Evolutionary conservation across 2,329 filamentous ascomycete species (phyloP).

Genomic region (Aspergillus niger): DNA sequence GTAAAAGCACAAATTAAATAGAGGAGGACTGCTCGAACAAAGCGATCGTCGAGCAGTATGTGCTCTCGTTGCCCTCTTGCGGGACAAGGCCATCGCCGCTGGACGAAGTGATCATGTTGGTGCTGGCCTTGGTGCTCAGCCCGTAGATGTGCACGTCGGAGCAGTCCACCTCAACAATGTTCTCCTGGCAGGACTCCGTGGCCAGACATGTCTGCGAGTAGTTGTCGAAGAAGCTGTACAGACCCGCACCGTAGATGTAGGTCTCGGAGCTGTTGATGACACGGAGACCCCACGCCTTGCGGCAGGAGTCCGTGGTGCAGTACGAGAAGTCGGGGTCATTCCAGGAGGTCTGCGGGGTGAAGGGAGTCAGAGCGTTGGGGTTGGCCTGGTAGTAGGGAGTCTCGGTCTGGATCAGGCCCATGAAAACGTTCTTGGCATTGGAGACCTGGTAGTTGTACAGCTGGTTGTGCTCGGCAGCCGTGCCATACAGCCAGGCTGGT

Average conservation of each 20-base stretch:
- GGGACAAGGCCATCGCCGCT: slow-evolving; percentile 38
- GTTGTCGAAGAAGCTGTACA: slow-evolving; percentile 85
- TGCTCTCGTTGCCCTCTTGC: slow-evolving; percentile 44
- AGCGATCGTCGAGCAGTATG: slow-evolving; percentile 48
- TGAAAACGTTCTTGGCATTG: slow-evolving; percentile 76
- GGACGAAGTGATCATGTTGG: slow-evolving; percentile 67
- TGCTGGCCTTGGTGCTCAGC: slow-evolving; percentile 72
- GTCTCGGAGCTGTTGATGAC: slow-evolving; percentile 68
- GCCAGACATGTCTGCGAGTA: slow-evolving; percentile 71
- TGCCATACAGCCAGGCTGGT: slow-evolving; percentile 81
- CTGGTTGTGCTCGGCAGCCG: slow-evolving; percentile 62
- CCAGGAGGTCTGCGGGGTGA: slow-evolving; percentile 37
- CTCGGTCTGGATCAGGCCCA: slow-evolving; percentile 84
- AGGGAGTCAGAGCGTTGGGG: slow-evolving; percentile 64
- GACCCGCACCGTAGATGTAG: slow-evolving; percentile 70
- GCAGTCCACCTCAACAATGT: slow-evolving; percentile 73
- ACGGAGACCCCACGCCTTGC: slow-evolving; percentile 76
- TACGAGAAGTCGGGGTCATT: slow-evolving; percentile 66
- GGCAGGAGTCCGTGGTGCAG: slow-evolving; percentile 61
- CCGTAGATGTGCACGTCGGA: slow-evolving; percentile 66
- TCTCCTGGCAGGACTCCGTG: slow-evolving; percentile 71
- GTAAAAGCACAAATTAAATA: background rate
- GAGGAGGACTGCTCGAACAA: slow-evolving; percentile 40
- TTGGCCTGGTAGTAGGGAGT: slow-evolving; percentile 85
- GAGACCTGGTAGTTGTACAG: slow-evolving; percentile 81